These are phyloP conservation scores for Mycena capillaripes DNA, from an alignment of 768 basidiomycete species.

Conservation along the genomic window DNA sequence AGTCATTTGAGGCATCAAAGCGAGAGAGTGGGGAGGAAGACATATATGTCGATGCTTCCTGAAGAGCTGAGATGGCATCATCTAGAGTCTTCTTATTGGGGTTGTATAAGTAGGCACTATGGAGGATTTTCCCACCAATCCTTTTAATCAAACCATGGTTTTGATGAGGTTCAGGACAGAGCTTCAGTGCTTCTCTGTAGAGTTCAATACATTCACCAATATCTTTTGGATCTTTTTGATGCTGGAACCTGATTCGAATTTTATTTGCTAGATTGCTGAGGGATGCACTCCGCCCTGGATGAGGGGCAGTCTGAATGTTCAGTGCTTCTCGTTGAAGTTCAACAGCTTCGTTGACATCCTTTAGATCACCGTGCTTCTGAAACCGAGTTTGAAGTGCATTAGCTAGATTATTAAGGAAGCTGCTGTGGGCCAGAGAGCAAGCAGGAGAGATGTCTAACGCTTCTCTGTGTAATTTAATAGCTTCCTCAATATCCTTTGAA, in stretches of 20 bases:
- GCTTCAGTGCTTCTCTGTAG: background rate
- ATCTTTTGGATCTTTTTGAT: conserved; percentile 41
- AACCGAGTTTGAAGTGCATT: background rate
- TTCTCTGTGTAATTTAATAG: background rate
- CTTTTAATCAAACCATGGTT: too few relatives aligned
- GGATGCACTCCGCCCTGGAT: conserved; percentile 1
- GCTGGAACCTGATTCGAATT: conserved; percentile 39
- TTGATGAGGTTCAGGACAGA: too few relatives aligned
- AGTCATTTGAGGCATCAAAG: background rate
- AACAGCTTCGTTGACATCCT: background rate
- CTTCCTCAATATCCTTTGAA: conserved; percentile 34
- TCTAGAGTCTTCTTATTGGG: background rate
- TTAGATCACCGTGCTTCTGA: background rate
- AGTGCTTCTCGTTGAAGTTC: background rate
- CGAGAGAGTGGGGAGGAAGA: conserved; percentile 4
- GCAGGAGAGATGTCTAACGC: background rate
- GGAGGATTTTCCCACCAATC: too few relatives aligned
- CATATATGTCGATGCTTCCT: conserved; percentile 12
- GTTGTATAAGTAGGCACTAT: background rate
- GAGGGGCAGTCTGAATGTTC: background rate
- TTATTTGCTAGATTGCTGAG: conserved; percentile 36
- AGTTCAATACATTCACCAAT: conserved; percentile 34
- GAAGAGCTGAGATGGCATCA: background rate
- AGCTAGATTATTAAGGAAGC: background rate
- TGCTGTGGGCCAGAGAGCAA: background rate